Conservation (phyloP, 129 eudicot genomes). For the Flaveria linearis region DNA sequence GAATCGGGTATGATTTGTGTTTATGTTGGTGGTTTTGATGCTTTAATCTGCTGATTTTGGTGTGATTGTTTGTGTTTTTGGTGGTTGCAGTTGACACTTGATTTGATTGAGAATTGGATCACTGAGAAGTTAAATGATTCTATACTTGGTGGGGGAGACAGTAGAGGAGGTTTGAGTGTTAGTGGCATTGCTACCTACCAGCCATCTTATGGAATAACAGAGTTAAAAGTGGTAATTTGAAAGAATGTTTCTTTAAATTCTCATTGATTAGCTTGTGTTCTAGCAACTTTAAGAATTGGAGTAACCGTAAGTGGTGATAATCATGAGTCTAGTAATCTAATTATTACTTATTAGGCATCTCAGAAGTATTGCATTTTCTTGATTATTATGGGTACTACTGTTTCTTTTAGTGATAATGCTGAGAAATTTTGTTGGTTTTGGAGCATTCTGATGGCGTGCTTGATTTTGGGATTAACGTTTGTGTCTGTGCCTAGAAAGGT, state of each 20-base stretch:
- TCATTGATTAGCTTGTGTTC: not conserved
- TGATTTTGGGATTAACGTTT: not conserved
- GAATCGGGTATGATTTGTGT: constrained; percentile 54
- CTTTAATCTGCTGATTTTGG: not conserved
- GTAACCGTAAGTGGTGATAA: not conserved
- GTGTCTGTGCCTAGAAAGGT: not conserved
- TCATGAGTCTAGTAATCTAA: not conserved
- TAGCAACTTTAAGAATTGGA: not conserved
- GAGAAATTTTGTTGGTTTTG: constrained; percentile 6
- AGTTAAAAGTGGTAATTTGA: constrained; percentile 72
- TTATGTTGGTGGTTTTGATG: not conserved
- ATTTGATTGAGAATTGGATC: constrained; percentile 82
- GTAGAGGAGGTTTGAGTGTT: constrained; percentile 34
- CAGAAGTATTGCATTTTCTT: not conserved
- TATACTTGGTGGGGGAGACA: constrained; percentile 21
- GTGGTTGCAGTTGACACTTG: constrained; percentile 66
- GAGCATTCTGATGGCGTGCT: not conserved
- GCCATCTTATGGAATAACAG: constrained; percentile 73
- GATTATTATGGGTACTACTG: not conserved
- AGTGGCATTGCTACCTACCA: constrained; percentile 81
- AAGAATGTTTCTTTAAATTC: not conserved
- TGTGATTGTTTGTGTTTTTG: constrained; percentile 26
- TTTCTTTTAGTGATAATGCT: constrained; percentile 9
- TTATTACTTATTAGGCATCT: not conserved
- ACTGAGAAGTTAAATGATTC: constrained; percentile 48